Evolutionary conservation across 768 basidiomycete species (phyloP).

Genomic region (Leccinellum rugosiceps): DNA sequence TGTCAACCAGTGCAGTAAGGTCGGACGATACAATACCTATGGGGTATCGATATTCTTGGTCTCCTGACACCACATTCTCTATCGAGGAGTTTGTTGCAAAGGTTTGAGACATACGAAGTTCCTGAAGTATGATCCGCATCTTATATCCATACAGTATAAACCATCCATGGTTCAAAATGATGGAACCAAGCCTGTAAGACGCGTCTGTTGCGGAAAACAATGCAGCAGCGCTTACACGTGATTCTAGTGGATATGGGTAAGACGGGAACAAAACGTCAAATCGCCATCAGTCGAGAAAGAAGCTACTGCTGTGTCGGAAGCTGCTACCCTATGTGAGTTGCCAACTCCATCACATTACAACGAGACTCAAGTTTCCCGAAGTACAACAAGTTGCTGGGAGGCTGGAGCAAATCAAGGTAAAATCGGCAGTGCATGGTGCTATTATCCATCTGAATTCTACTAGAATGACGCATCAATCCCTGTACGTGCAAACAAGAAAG

Average conservation of each 20-base stretch:
- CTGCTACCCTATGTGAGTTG: conserved; percentile 38
- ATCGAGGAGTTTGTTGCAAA: conserved; percentile 56
- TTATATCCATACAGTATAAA: conserved; percentile 46
- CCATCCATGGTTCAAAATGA: conserved; percentile 80
- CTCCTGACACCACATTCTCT: conserved; percentile 36
- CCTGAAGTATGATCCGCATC: not conserved
- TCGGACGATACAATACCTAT: conserved; percentile 41
- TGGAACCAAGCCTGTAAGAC: conserved; percentile 65
- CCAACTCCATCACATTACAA: not conserved
- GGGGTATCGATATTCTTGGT: conserved; percentile 54
- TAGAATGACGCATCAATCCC: conserved; percentile 69
- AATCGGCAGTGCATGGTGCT: not conserved
- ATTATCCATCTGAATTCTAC: conserved; percentile 1
- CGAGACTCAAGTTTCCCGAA: not conserved
- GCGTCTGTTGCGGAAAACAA: not conserved
- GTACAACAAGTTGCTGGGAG: conserved; percentile 57
- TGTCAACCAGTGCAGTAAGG: conserved; percentile 6
- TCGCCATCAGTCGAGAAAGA: conserved; percentile 7
- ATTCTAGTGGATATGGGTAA: conserved; percentile 67
- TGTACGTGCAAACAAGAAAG: conserved; percentile 64
- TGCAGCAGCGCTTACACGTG: not conserved
- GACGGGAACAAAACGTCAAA: conserved; percentile 10
- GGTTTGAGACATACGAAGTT: conserved; percentile 29
- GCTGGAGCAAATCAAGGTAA: conserved; percentile 60
- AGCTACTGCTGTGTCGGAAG: conserved; percentile 44